Percentiles rank a stretch among this genome's conserved stretches.
These are phyloP conservation scores for Geotrichum siamense DNA, from an alignment of 1,139 yeast genomes.

Conservation along the genomic window DNA sequence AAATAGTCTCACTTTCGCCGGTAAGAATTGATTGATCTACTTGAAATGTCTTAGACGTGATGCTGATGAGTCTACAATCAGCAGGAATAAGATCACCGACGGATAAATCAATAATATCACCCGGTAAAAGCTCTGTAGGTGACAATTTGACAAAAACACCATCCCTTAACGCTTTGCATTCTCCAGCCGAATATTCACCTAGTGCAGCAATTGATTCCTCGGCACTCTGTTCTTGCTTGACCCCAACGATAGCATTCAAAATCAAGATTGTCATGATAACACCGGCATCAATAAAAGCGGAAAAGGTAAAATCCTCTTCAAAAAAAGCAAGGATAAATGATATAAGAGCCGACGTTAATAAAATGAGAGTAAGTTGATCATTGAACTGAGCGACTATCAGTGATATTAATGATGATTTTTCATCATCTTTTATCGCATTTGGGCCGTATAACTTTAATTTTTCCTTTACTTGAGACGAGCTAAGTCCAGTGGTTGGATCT, in stretches of 20 bases:
- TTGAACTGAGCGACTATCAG: slow-evolving; percentile 36
- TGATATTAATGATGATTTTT: slow-evolving; percentile 34
- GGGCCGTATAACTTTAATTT: slow-evolving; percentile 25
- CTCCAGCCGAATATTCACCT: slow-evolving; percentile 34
- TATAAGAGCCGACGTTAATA: slow-evolving; percentile 37
- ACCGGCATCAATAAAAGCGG: slow-evolving; percentile 37
- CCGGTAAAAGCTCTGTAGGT: slow-evolving; percentile 44
- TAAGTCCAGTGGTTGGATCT: slow-evolving; percentile 24
- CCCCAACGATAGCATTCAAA: slow-evolving; percentile 40
- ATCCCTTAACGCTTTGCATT: slow-evolving; percentile 40
- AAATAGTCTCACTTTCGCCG: slow-evolving; percentile 44
- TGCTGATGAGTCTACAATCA: slow-evolving; percentile 36
- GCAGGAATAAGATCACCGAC: slow-evolving; percentile 47
- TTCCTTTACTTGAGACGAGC: slow-evolving; percentile 23
- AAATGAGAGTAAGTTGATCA: slow-evolving; percentile 37
- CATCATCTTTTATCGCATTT: slow-evolving; percentile 33
- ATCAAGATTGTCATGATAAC: slow-evolving; percentile 37
- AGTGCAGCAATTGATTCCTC: slow-evolving; percentile 39
- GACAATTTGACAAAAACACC: slow-evolving; percentile 36
- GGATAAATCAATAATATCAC: slow-evolving; percentile 41
- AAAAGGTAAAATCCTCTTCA: slow-evolving; percentile 32
- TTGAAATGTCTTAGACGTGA: slow-evolving; percentile 37
- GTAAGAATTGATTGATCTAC: slow-evolving; percentile 47
- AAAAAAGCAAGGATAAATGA: slow-evolving; percentile 35
- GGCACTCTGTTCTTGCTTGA: slow-evolving; percentile 40